Percentiles rank a stretch among this genome's conserved stretches.
Conservation (phyloP, 371 early-diverging fungal genomes). For the Paraphysoderma sedebokerense region DNA sequence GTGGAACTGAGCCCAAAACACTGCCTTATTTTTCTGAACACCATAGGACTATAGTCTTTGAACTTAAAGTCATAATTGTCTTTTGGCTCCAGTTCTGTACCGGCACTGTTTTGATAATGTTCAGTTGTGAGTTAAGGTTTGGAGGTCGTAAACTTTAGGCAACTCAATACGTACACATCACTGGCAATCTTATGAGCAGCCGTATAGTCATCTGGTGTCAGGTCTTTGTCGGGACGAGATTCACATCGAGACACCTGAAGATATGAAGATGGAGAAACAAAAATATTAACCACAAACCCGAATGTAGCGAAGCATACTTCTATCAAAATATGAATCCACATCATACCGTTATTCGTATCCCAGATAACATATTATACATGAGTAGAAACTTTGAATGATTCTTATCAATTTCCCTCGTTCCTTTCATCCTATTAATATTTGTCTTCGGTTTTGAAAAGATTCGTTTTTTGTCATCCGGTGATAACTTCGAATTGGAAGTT, state of each 20-base stretch:
- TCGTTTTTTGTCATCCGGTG: no score
- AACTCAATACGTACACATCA: conserved; percentile 50
- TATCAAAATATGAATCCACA: no score
- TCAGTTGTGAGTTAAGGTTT: background rate
- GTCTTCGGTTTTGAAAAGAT: no score
- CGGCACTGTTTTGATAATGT: conserved; percentile 30
- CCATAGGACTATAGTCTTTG: conserved; percentile 95
- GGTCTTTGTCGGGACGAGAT: conserved; percentile 54
- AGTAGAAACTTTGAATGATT: conserved; percentile 56
- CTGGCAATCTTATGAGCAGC: conserved; percentile 84
- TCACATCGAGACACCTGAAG: conserved; percentile 71
- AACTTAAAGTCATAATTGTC: conserved; percentile 94
- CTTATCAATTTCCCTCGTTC: conserved; percentile 23
- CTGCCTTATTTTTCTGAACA: conserved; percentile 76
- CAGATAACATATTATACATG: conserved; percentile 98
- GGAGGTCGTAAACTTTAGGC: background rate
- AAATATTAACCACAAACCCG: no score
- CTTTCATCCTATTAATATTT: no score
- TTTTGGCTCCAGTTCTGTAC: conserved; percentile 83
- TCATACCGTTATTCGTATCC: no score
- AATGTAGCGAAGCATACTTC: no score
- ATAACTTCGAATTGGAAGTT: no score
- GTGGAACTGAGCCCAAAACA: conserved; percentile 77
- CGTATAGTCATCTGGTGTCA: conserved; percentile 56
- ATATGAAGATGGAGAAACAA: no score